phyloP scores from a whole-genome alignment of 371 early-diverging fungal species.

The Syncephalastrum sp. region DNA sequence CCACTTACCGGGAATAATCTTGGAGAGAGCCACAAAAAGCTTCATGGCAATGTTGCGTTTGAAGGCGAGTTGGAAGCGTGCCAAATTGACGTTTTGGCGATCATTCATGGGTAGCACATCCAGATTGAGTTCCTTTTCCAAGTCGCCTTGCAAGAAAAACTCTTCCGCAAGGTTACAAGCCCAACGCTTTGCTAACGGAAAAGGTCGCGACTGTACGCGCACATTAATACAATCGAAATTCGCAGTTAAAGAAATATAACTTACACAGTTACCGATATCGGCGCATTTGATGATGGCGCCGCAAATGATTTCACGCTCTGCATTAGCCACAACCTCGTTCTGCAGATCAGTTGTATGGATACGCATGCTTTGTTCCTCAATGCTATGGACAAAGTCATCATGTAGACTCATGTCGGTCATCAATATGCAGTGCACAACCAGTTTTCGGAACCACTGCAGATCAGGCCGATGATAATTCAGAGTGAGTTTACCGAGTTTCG shows the following conservation, averaged over 20 bases:
- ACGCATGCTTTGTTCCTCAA: conserved; percentile 58
- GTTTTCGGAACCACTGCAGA: conserved; percentile 51
- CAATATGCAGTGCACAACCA: conserved; percentile 72
- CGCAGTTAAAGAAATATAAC: conserved; percentile 7
- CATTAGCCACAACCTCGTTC: conserved; percentile 20
- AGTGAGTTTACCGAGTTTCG: conserved; percentile 8
- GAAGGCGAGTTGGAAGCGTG: conserved; percentile 42
- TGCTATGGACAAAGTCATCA: conserved; percentile 72
- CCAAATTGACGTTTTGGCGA: conserved; percentile 35
- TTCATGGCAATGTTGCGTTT: conserved; percentile 39
- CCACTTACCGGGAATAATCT: conserved; percentile 32
- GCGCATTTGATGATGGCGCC: conserved; percentile 84
- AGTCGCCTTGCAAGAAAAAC: conserved; percentile 65
- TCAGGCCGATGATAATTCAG: conserved; percentile 13
- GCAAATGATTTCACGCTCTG: conserved; percentile 50
- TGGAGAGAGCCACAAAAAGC: conserved; percentile 30
- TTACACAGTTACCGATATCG: conserved; percentile 78
- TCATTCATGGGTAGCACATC: conserved; percentile 40
- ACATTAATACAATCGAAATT: not conserved
- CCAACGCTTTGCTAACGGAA: conserved; percentile 62
- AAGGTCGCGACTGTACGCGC: conserved; percentile 52
- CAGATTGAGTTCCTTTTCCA: conserved; percentile 64
- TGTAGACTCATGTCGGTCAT: conserved; percentile 88
- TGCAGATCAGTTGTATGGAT: conserved; percentile 27
- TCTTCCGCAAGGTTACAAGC: conserved; percentile 60